Conservation (phyloP, 331 rosid genomes). For the Saraca asoca region DNA sequence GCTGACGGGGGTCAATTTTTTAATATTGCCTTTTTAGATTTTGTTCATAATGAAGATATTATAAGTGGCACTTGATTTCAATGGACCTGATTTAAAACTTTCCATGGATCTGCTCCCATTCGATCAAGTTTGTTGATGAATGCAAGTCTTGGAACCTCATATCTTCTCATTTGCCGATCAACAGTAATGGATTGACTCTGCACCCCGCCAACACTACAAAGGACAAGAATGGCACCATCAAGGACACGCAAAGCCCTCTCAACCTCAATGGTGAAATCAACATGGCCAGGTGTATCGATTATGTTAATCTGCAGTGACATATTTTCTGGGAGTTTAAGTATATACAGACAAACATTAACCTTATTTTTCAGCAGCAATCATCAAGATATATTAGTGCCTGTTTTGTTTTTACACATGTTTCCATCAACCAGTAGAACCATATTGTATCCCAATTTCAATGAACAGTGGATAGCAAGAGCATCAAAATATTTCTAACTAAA, state of each 20-base stretch:
- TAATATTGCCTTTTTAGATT: not conserved
- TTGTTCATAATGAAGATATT: not conserved
- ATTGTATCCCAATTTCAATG: constrained; percentile 29
- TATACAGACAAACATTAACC: not conserved
- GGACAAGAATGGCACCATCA: constrained; percentile 98
- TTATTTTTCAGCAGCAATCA: not conserved
- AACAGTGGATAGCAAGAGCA: not conserved
- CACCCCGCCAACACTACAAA: constrained; percentile 96
- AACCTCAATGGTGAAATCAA: constrained; percentile 95
- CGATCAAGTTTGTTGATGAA: constrained; percentile 94
- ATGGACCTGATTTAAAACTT: constrained; percentile 86
- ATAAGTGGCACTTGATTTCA: constrained; percentile 23
- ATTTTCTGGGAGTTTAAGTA: constrained; percentile 23
- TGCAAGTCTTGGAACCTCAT: constrained; percentile 92
- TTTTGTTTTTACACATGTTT: not conserved
- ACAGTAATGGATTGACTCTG: constrained; percentile 98
- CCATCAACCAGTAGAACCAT: not conserved
- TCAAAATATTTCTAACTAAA: not conserved
- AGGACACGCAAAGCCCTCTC: constrained; percentile 98
- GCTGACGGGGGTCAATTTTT: not conserved
- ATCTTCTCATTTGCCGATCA: constrained; percentile 97
- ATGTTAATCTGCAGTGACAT: constrained; percentile 78
- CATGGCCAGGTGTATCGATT: constrained; percentile 95
- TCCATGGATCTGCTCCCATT: constrained; percentile 99
- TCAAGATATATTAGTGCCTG: not conserved